Evolutionary conservation across 129 eudicot species (phyloP).

Genomic region (Flaveria bidentis): DNA sequence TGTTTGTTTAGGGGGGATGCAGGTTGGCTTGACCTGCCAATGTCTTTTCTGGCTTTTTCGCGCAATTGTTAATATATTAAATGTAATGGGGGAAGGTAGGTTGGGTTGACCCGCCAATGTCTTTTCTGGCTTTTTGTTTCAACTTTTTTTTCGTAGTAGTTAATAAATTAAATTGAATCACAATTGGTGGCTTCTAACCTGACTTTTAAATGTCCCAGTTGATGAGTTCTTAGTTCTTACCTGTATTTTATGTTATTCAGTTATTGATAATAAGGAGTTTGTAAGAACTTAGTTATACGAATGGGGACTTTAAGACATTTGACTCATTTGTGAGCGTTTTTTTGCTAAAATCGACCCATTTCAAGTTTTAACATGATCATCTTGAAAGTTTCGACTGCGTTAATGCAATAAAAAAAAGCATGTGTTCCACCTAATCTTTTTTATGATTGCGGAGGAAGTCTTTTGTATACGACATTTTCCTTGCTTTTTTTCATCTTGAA

Average conservation of each 20-base stretch:
- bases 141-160: background rate
- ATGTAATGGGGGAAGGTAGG: background rate
- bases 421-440: no score
- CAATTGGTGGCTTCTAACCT: background rate
- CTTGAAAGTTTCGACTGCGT: conserved; percentile 1
- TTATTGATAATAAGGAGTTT: background rate
- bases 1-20: background rate
- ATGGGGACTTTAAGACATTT: background rate
- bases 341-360: background rate
- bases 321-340: background rate
- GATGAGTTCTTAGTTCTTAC: background rate
- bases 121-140: background rate
- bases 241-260: background rate
- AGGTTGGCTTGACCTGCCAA: background rate
- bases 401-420: background rate
- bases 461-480: no score
- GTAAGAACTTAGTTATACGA: background rate
- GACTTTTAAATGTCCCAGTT: background rate
- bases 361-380: background rate
- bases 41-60: background rate
- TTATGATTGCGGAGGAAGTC: no score
- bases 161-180: background rate
- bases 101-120: background rate
- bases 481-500: background rate
- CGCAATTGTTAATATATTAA: background rate